These are phyloP conservation scores for Colletotrichum sp. DNA, from an alignment of 2,329 filamentous ascomycete genomes.

Conservation along the genomic window DNA sequence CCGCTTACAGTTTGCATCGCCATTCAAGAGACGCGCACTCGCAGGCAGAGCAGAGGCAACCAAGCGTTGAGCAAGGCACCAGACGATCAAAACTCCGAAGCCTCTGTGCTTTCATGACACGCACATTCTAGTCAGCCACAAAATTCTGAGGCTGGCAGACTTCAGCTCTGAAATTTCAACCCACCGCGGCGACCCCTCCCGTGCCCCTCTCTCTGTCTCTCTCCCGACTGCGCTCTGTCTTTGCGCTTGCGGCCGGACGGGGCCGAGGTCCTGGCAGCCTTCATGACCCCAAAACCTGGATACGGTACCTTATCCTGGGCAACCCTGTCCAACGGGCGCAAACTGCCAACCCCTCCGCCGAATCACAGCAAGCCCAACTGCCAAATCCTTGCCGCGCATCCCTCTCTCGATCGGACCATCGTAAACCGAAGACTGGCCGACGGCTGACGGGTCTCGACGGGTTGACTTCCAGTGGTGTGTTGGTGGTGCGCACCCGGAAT, in stretches of 20 bases:
- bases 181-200: neutral
- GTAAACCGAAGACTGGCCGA: neutral
- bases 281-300: conserved; percentile 5
- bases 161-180: neutral
- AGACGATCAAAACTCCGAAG: neutral
- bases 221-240: neutral
- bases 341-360: conserved; percentile 5
- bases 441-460: neutral
- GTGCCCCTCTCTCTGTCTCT: neutral
- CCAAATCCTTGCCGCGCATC: conserved; percentile 16
- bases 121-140: neutral
- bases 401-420: conserved; percentile 13
- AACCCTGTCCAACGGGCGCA: neutral
- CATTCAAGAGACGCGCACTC: neutral
- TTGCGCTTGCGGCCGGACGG: neutral
- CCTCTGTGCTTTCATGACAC: neutral
- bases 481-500: neutral
- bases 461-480: neutral
- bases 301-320: neutral
- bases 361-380: conserved; percentile 7
- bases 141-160: neutral
- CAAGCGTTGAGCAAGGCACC: neutral
- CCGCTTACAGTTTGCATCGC: neutral
- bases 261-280: neutral
- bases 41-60: neutral